A percentile compares a stretch with the other conserved stretches of the same genome.
phyloP scores from a whole-genome alignment of 805 yeast genomes.

The Cyberlindnera japonica region DNA sequence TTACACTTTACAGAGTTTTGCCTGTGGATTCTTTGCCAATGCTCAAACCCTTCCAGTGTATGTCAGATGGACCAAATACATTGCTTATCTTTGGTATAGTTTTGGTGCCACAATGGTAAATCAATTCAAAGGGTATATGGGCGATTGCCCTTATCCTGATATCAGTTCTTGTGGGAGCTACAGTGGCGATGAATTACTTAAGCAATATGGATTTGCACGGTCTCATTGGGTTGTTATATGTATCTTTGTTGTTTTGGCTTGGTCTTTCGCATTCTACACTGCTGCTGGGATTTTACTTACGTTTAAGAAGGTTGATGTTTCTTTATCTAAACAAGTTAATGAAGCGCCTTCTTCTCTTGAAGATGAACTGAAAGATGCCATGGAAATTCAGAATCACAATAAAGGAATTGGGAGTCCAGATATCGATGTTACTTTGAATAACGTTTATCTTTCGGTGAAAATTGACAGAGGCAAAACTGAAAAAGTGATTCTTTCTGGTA shows the following conservation, averaged over 20 bases:
- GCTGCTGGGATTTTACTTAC: slow-evolving; percentile 46
- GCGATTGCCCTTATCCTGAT: slow-evolving; percentile 47
- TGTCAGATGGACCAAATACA: slow-evolving; percentile 79
- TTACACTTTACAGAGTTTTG: slow-evolving; percentile 58
- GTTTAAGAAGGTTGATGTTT: slow-evolving; percentile 35
- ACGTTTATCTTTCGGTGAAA: slow-evolving; percentile 19
- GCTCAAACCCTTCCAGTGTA: slow-evolving; percentile 75
- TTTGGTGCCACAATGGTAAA: slow-evolving; percentile 67
- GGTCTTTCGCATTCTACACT: slow-evolving; percentile 51
- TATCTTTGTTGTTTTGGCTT: slow-evolving; percentile 53
- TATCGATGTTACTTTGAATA: slow-evolving; percentile 17
- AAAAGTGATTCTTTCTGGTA: slow-evolving; percentile 20
- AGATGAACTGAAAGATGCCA: neutral
- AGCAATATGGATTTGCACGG: slow-evolving; percentile 53
- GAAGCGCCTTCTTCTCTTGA: slow-evolving; percentile 1
- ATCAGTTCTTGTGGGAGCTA: slow-evolving; percentile 40
- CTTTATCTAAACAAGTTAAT: slow-evolving; percentile 23
- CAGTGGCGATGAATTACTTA: slow-evolving; percentile 51
- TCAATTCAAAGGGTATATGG: slow-evolving; percentile 59
- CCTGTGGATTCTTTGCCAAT: slow-evolving; percentile 78
- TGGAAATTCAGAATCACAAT: neutral
- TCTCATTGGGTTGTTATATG: slow-evolving; percentile 66
- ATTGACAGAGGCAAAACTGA: slow-evolving; percentile 7
- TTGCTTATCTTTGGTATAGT: slow-evolving; percentile 74
- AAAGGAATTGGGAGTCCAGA: neutral